Evolutionary conservation across 108 stramenopile species (phyloP).

Genomic region (Chaetoceros tenuissimus): DNA sequence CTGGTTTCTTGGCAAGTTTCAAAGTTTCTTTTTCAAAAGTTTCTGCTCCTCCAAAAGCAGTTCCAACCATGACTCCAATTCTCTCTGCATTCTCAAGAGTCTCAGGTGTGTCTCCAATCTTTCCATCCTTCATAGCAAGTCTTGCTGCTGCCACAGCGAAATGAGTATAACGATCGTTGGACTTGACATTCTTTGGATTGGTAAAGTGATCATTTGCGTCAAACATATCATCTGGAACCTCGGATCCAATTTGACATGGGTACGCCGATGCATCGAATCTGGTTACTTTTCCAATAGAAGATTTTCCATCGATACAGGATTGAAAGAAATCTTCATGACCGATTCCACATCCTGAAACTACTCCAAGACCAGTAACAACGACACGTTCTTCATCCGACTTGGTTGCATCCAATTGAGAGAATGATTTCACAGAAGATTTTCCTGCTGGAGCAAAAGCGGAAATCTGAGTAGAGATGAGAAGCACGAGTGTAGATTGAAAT

Average conservation of each 20-base stretch:
- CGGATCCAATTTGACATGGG: constrained; percentile 83
- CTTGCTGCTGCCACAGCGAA: constrained; percentile 89
- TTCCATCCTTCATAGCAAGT: constrained; percentile 82
- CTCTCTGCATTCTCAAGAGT: constrained; percentile 64
- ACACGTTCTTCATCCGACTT: constrained; percentile 46
- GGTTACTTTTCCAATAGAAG: constrained; percentile 54
- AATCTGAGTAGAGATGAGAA: constrained; percentile 2
- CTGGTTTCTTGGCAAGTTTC: constrained; percentile 74
- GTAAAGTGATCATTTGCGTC: constrained; percentile 72
- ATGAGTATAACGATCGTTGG: constrained; percentile 94
- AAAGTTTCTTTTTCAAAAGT: constrained; percentile 90
- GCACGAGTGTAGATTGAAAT: background rate
- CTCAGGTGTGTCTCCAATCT: constrained; percentile 70
- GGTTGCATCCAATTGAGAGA: too few species aligned
- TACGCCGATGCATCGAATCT: constrained; percentile 77
- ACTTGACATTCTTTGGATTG: constrained; percentile 83
- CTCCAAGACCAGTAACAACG: constrained; percentile 92
- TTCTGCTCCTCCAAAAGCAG: constrained; percentile 93
- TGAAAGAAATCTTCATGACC: constrained; percentile 81
- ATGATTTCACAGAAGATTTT: too few species aligned
- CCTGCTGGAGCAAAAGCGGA: constrained; percentile 13
- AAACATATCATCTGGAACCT: constrained; percentile 84
- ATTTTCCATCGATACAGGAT: constrained; percentile 62
- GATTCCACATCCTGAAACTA: constrained; percentile 85
- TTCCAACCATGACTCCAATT: constrained; percentile 90